Evolutionary conservation across 2,329 filamentous ascomycete species (phyloP).

Genomic region (Scedosporium apiospermum): DNA sequence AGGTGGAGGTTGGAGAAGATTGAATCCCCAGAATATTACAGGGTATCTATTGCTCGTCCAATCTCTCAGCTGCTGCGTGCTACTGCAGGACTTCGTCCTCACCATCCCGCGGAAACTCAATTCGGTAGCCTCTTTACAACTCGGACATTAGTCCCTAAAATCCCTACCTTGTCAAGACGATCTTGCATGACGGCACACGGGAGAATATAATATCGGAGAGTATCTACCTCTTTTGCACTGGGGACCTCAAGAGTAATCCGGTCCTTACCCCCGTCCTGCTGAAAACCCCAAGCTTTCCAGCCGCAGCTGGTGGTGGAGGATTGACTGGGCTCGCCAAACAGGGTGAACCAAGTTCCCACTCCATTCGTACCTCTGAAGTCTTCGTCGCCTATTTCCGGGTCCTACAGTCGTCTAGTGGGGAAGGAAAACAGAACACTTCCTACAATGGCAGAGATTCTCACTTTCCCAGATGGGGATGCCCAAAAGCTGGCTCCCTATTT

Average conservation of each 20-base stretch:
- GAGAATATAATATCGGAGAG: neutral
- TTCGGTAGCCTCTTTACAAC: neutral
- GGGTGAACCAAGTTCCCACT: too few species aligned
- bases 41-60: too few species aligned
- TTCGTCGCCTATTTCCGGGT: constrained; percentile 19
- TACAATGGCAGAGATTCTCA: neutral
- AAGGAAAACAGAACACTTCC: neutral
- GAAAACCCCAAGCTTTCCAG: too few species aligned
- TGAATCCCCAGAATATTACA: too few species aligned
- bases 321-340: too few species aligned
- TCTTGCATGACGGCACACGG: neutral
- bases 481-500: constrained; percentile 24
- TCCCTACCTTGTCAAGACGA: neutral
- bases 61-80: too few species aligned
- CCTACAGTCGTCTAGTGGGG: too few species aligned
- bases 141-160: neutral
- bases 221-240: too few species aligned
- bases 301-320: too few species aligned
- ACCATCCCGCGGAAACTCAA: neutral
- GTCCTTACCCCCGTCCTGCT: too few species aligned
- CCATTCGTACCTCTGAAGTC: constrained; percentile 16
- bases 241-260: too few species aligned
- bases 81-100: neutral
- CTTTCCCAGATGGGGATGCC: constrained; percentile 9
- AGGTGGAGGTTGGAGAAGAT: too few species aligned